Base-by-base conservation (phyloP, 2,329 filamentous ascomycete genomes). In the Colletotrichum sp. region DNA sequence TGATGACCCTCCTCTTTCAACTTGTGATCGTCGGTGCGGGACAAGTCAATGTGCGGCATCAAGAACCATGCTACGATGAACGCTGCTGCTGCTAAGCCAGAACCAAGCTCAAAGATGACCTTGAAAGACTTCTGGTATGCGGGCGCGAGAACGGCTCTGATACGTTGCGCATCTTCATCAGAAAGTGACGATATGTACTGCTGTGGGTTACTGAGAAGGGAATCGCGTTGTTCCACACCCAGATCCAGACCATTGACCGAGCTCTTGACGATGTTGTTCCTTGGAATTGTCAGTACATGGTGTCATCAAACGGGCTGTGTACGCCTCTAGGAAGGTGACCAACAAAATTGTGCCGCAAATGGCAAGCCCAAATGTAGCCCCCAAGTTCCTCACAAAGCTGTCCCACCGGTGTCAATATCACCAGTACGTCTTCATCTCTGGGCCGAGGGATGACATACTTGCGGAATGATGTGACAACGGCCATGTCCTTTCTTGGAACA, bases 401-500 rank as follows among this genome's bases (percentile, higher is more conserved):
- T 52, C 43, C 16, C 15, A 32, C 30, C 36, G 10, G 8, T 18
- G 3, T 48, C 25, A 9, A n/a, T 13, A n/a, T 32, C 5, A 16
- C n/a, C n/a, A 52, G 6, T 25, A 13, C 6, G 25, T 52, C 43
- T 52, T 13, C 43, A 52, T 52, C 1, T 34, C 6, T 8, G 8
- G 8, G 2, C 12, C 3, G 0, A 2, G n/a, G 22, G 1, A 10
- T 12, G 8, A 78, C 84, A 78, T 78, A 86, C 85, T 87, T 87
- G 69, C 85, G 79, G 62, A 86, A 87, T 4, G 85, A 86, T 18
- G 85, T 87, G 6, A 86, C 85, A 52, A 86, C 81, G 4, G 85
- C 85, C 85, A 87, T 87, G 27, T 87, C 85, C 4, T 82, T 79
- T 60, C 85, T 79, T 87, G 91, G 88, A 79, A 93, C 83, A 82